Conservation (phyloP, 2,329 filamentous ascomycete species). For the Thielaviopsis populi region DNA sequence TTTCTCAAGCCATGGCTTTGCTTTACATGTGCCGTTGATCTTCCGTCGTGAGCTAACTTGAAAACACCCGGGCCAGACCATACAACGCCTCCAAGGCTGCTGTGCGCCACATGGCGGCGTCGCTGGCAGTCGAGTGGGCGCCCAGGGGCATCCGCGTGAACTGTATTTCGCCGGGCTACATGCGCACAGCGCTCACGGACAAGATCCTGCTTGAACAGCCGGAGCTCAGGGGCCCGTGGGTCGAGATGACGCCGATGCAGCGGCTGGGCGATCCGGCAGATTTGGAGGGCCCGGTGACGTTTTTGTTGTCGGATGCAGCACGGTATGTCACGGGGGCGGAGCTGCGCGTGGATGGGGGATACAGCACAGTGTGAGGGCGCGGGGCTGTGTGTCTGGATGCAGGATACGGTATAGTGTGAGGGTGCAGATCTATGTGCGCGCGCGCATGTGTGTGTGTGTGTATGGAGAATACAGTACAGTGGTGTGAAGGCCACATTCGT, state of each 20-base stretch:
- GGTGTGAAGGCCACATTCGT: no score
- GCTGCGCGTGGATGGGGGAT: constrained; percentile 74
- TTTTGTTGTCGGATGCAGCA: constrained; percentile 66
- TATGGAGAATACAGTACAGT: no score
- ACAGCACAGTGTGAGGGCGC: constrained; percentile 39
- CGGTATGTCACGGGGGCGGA: constrained; percentile 60
- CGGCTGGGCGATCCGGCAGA: constrained; percentile 90
- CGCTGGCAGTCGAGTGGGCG: constrained; percentile 89
- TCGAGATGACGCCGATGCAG: constrained; percentile 75
- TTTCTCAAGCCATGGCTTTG: not conserved
- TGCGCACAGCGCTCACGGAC: constrained; percentile 86
- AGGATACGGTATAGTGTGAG: not conserved
- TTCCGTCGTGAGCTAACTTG: not conserved
- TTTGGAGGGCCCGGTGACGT: constrained; percentile 83
- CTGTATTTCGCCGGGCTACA: constrained; percentile 90
- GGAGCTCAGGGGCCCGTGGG: constrained; percentile 81
- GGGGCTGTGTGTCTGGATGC: not conserved
- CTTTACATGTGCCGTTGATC: not conserved
- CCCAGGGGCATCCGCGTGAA: constrained; percentile 79
- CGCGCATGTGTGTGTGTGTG: no score
- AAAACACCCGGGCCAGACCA: constrained; percentile 33
- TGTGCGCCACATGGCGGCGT: constrained; percentile 73
- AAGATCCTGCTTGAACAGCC: constrained; percentile 92
- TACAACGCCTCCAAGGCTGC: constrained; percentile 93
- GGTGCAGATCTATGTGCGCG: not conserved